These are phyloP conservation scores for Candida maltosa DNA, from an alignment of 805 yeast genomes.

Conservation along the genomic window DNA sequence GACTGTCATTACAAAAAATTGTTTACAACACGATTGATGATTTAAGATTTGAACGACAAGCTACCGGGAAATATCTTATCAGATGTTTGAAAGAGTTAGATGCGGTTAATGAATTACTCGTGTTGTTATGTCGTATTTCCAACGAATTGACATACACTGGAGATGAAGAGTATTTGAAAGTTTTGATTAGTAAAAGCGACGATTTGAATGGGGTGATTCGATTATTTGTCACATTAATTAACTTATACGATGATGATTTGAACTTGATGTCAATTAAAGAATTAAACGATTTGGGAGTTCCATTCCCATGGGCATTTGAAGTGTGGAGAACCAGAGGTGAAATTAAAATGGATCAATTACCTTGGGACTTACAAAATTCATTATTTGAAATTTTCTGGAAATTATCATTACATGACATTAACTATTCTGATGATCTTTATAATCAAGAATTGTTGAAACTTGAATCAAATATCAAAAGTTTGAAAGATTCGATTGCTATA, in stretches of 20 bases:
- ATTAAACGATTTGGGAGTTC: conserved; percentile 43
- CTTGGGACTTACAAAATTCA: conserved; percentile 1
- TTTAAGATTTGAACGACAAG: conserved; percentile 43
- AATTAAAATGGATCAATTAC: conserved; percentile 12
- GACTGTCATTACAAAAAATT: conserved; percentile 49
- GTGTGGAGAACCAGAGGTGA: conserved; percentile 57
- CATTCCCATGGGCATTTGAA: conserved; percentile 68
- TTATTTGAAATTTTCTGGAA: conserved; percentile 72
- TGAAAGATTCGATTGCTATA: conserved; percentile 30
- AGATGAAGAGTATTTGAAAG: conserved; percentile 55
- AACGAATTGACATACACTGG: conserved; percentile 34
- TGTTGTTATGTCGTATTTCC: conserved; percentile 53
- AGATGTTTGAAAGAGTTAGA: conserved; percentile 40
- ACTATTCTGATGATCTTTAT: conserved; percentile 50
- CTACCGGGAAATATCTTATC: conserved; percentile 51
- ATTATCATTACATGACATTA: conserved; percentile 67
- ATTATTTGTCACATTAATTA: conserved; percentile 57
- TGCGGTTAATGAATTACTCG: conserved; percentile 59
- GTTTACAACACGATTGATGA: conserved; percentile 62
- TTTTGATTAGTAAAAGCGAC: conserved; percentile 68
- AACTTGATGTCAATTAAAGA: conserved; percentile 39
- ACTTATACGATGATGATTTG: conserved; percentile 41
- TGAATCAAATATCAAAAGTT: conserved; percentile 28
- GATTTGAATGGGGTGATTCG: conserved; percentile 67
- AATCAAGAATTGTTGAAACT: conserved; percentile 42